phyloP scores from a whole-genome alignment of 2,329 filamentous ascomycete species.

The Calonectria hawksworthii region DNA sequence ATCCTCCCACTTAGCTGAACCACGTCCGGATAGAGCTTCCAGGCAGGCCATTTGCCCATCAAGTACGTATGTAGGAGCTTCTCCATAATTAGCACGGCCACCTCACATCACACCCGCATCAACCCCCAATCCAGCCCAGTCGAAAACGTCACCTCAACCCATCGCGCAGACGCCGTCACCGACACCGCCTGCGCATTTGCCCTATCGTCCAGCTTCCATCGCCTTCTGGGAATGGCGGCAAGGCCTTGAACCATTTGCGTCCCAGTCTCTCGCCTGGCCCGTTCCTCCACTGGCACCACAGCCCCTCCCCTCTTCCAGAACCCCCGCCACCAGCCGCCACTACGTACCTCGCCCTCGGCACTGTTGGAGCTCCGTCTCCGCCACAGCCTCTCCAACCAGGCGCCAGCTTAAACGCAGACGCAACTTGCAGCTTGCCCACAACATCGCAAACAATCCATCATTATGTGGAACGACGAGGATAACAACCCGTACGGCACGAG shows the following conservation, averaged over 20 bases:
- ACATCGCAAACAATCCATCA: constrained; percentile 36
- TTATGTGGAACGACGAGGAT: constrained; percentile 98
- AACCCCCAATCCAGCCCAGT: constrained; percentile 18
- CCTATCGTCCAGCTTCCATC: constrained; percentile 9
- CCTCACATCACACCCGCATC: constrained; percentile 3
- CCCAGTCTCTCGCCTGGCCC: not conserved
- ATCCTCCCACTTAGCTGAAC: not conserved
- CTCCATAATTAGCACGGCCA: constrained; percentile 15
- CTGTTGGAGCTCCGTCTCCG: constrained; percentile 25
- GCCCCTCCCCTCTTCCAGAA: constrained; percentile 7
- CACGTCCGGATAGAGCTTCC: constrained; percentile 10
- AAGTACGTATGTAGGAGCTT: not conserved
- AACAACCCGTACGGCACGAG: constrained; percentile 96
- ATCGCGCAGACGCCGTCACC: constrained; percentile 12
- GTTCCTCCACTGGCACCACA: not conserved
- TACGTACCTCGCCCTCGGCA: constrained; percentile 22
- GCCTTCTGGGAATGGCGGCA: constrained; percentile 2
- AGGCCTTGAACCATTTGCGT: not conserved
- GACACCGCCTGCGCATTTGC: constrained; percentile 3
- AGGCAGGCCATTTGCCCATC: not conserved
- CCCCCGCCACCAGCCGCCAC: constrained; percentile 27
- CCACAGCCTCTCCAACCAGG: constrained; percentile 27
- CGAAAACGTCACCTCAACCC: constrained; percentile 22
- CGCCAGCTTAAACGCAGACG: constrained; percentile 25
- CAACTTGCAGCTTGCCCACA: constrained; percentile 14